These are phyloP conservation scores for Vanrija pseudolonga DNA, from an alignment of 1,284 basidiomycete species.

Conservation along the genomic window DNA sequence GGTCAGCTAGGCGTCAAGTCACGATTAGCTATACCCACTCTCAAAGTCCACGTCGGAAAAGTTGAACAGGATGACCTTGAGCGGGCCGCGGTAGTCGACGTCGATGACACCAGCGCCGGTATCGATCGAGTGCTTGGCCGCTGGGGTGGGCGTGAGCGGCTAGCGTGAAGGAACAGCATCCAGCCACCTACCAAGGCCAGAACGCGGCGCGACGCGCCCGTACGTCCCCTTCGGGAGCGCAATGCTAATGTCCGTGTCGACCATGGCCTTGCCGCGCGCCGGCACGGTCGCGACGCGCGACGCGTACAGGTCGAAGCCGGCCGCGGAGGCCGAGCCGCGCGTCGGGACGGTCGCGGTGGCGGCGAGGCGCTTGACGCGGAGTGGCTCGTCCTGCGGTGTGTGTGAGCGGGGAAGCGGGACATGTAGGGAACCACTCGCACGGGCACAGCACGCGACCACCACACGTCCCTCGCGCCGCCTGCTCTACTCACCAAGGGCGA, in stretches of 20 bases:
- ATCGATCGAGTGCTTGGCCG: slow-evolving; percentile 96
- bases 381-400: slow-evolving; percentile 31
- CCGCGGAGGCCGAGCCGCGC: slow-evolving; percentile 78
- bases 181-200: slow-evolving; percentile 81
- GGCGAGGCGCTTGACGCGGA: slow-evolving; percentile 82
- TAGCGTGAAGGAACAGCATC: not conserved
- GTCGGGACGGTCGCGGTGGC: slow-evolving; percentile 81
- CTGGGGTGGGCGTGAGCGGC: slow-evolving; percentile 51
- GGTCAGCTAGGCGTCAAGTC: slow-evolving; percentile 4
- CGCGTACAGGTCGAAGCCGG: slow-evolving; percentile 91
- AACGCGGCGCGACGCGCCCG: slow-evolving; percentile 93
- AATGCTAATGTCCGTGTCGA: slow-evolving; percentile 91
- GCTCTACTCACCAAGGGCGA: no score
- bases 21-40: slow-evolving; percentile 54
- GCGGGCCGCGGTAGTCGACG: slow-evolving; percentile 87
- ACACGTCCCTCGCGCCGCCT: no score
- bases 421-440: no score
- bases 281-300: slow-evolving; percentile 76
- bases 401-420: not conserved
- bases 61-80: slow-evolving; percentile 94
- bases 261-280: slow-evolving; percentile 79
- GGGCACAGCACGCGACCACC: no score
- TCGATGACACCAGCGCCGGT: slow-evolving; percentile 97
- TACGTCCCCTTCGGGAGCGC: slow-evolving; percentile 94
- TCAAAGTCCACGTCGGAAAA: slow-evolving; percentile 82